A percentile compares a stretch with the other conserved stretches of the same genome.
Conservation (phyloP, 208 protist genomes). For the Leishmania lainsoni region DNA sequence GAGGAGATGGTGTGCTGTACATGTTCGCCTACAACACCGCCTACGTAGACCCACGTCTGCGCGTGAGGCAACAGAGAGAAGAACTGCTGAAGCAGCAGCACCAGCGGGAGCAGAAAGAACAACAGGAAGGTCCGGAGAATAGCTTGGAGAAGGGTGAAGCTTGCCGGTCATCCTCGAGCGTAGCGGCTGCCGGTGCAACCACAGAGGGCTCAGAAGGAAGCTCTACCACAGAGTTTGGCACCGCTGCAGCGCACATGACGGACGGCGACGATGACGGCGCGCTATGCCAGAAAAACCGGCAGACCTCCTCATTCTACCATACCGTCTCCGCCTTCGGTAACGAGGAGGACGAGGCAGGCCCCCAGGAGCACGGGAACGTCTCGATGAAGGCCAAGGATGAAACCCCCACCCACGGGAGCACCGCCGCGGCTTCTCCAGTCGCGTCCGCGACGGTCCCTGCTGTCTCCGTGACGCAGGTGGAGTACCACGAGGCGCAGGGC, state of each 20-base stretch:
- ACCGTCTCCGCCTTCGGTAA: constrained; percentile 27
- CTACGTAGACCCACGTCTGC: constrained; percentile 23
- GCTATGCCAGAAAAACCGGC: constrained; percentile 8
- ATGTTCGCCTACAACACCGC: constrained; percentile 58
- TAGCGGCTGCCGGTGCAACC: neutral
- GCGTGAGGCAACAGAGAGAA: constrained; percentile 16
- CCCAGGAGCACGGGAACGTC: neutral
- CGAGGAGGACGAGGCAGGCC: constrained; percentile 20
- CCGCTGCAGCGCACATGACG: neutral
- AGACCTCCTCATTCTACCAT: constrained; percentile 38
- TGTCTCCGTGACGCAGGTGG: neutral
- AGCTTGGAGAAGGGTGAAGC: neutral
- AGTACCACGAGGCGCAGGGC: constrained; percentile 1
- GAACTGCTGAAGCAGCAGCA: constrained; percentile 11
- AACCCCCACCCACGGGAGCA: neutral
- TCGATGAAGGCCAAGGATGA: neutral
- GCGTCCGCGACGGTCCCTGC: neutral
- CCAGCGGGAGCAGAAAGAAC: neutral
- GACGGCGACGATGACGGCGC: neutral
- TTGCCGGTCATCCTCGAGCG: neutral
- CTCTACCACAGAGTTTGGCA: neutral
- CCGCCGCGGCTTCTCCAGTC: neutral
- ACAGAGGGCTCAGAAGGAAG: neutral
- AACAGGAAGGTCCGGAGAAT: neutral
- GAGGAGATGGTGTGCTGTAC: constrained; percentile 69